phyloP scores from a whole-genome alignment of 768 basidiomycete genomes.

The Leccinum fibrillosum region DNA sequence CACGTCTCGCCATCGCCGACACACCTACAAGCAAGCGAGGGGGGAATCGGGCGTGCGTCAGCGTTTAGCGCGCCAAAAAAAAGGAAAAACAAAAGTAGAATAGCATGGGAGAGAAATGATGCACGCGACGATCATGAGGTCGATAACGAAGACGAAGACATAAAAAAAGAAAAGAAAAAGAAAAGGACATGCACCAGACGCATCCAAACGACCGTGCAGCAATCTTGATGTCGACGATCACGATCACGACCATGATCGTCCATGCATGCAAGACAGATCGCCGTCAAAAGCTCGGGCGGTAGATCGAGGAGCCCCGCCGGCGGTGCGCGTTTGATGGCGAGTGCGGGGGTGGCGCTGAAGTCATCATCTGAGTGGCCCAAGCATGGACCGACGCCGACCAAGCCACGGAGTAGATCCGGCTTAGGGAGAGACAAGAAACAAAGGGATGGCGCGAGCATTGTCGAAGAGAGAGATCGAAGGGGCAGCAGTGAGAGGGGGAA shows the following conservation, averaged over 20 bases:
- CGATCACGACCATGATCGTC: not conserved
- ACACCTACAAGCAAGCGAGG: constrained; percentile 16
- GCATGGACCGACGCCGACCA: not conserved
- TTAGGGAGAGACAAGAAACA: not conserved
- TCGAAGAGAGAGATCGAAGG: not conserved
- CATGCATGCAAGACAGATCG: constrained; percentile 5
- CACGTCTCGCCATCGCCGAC: constrained; percentile 15
- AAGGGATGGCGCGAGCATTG: not conserved
- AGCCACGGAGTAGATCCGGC: not conserved
- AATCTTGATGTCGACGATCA: not conserved
- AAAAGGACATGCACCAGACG: constrained; percentile 11
- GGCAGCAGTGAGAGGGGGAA: not conserved
- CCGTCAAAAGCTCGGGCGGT: constrained; percentile 12
- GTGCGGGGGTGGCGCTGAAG: not conserved
- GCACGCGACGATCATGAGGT: not conserved
- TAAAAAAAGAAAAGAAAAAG: too few relatives aligned
- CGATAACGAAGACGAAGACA: not conserved
- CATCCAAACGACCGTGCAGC: constrained; percentile 7
- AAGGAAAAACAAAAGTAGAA: not conserved
- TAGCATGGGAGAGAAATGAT: too few relatives aligned
- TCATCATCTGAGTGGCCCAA: not conserved
- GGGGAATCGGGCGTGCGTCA: not conserved
- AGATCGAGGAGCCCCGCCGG: constrained; percentile 9
- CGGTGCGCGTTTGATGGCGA: not conserved
- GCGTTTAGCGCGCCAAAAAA: not conserved